phyloP scores from a whole-genome alignment of 768 basidiomycete species.

The Boletellus sp. region DNA sequence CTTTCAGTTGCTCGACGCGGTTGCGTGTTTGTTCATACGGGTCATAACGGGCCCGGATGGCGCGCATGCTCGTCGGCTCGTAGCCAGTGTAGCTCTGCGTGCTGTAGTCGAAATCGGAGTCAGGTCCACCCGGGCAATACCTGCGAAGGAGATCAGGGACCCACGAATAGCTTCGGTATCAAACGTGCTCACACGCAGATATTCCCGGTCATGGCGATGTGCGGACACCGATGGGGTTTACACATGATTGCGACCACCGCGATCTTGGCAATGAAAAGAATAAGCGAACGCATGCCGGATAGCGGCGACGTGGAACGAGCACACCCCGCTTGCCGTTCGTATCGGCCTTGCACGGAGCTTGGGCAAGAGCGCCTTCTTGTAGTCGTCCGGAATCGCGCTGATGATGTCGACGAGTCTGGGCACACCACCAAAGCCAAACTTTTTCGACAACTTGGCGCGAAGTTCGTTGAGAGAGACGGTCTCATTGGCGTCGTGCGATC shows the following conservation, averaged over 20 bases:
- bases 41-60: constrained; percentile 93
- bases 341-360: constrained; percentile 92
- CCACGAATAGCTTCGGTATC: background rate
- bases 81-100: constrained; percentile 96
- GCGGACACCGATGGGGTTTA: constrained; percentile 98
- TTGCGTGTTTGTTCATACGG: constrained; percentile 97
- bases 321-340: constrained; percentile 91
- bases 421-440: constrained; percentile 79
- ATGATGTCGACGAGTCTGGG: constrained; percentile 97
- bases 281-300: background rate
- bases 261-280: constrained; percentile 49
- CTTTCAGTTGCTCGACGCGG: constrained; percentile 92
- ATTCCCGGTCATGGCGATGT: constrained; percentile 99
- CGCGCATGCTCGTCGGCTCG: constrained; percentile 98
- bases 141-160: constrained; percentile 36
- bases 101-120: constrained; percentile 99
- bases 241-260: constrained; percentile 99
- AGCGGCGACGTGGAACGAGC: constrained; percentile 17
- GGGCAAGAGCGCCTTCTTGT: constrained; percentile 87
- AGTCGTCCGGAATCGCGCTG: constrained; percentile 96
- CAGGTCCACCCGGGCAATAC: constrained; percentile 97
- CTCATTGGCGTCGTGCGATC: constrained; percentile 73
- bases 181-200: constrained; percentile 82
- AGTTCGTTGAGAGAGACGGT: constrained; percentile 85
- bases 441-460: constrained; percentile 86